phyloP scores from a whole-genome alignment of 106 monocot genomes.

The Narthecium ossifragum region DNA sequence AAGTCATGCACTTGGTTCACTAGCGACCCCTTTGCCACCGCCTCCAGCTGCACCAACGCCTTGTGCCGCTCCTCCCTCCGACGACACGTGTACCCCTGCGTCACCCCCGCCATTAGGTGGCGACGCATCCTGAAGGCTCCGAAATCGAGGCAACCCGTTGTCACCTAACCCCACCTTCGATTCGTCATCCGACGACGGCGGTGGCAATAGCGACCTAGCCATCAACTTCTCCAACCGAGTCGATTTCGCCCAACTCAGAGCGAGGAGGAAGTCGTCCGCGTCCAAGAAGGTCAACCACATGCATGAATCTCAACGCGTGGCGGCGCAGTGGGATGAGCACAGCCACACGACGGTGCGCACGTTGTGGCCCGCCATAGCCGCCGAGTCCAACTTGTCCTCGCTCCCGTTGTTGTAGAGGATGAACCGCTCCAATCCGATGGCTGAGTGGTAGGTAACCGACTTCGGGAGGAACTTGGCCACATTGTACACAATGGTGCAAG shows the following conservation, averaged over 20 bases:
- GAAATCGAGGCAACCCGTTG: slow-evolving; percentile 46
- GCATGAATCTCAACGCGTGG: slow-evolving; percentile 30
- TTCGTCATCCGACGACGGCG: too few relatives aligned
- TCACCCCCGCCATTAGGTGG: slow-evolving; percentile 57
- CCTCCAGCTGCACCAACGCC: slow-evolving; percentile 56
- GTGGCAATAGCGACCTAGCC: slow-evolving; percentile 25
- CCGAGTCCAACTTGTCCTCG: slow-evolving; percentile 45
- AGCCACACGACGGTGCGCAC: slow-evolving; percentile 51
- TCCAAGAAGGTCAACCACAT: slow-evolving; percentile 77
- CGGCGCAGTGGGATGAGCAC: slow-evolving; percentile 76
- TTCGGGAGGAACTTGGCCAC: slow-evolving; percentile 70
- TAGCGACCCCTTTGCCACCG: slow-evolving; percentile 29
- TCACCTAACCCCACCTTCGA: slow-evolving; percentile 57
- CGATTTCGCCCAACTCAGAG: slow-evolving; percentile 36
- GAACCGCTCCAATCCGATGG: slow-evolving; percentile 62
- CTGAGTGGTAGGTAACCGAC: slow-evolving; percentile 71
- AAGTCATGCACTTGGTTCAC: slow-evolving; percentile 72
- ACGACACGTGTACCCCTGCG: slow-evolving; percentile 81
- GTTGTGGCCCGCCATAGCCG: slow-evolving; percentile 16
- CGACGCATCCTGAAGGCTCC: slow-evolving; percentile 45
- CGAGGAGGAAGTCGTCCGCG: slow-evolving; percentile 78
- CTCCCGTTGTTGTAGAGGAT: slow-evolving; percentile 86
- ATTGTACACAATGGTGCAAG: slow-evolving; percentile 75
- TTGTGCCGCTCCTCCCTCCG: slow-evolving; percentile 61
- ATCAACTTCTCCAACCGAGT: slow-evolving; percentile 20